These are phyloP conservation scores for Sclerotinia sclerotiorum DNA, from an alignment of 2,329 filamentous ascomycete genomes.

Conservation along the genomic window DNA sequence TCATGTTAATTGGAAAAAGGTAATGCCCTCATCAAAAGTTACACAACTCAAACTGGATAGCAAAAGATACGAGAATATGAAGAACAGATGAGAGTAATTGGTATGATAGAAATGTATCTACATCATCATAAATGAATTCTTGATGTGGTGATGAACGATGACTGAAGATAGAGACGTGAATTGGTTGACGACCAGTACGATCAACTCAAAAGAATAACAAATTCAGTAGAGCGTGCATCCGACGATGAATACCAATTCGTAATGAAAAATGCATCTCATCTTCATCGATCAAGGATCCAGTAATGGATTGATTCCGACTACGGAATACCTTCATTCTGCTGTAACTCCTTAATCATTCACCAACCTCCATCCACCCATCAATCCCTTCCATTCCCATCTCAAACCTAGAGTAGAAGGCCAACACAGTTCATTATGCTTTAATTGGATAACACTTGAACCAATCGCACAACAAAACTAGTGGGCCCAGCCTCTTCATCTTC, in stretches of 20 bases:
- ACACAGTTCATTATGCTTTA: background rate
- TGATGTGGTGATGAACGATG: background rate
- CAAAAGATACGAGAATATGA: conserved; percentile 2
- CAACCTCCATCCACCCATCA: background rate
- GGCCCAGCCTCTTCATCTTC: background rate
- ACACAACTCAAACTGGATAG: background rate
- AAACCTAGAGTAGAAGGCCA: conserved; percentile 8
- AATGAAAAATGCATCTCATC: conserved; percentile 13
- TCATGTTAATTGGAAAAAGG: conserved; percentile 3
- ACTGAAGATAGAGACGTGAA: background rate
- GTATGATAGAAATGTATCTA: background rate
- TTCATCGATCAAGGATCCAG: conserved; percentile 7
- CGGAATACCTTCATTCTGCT: conserved; percentile 13
- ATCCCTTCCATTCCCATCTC: background rate
- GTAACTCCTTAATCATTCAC: background rate
- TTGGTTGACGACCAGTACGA: background rate
- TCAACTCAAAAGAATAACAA: conserved; percentile 7
- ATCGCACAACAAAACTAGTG: background rate
- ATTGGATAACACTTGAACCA: conserved; percentile 21
- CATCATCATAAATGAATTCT: background rate
- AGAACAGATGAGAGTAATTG: background rate
- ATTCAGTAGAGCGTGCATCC: conserved; percentile 2
- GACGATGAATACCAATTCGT: conserved; percentile 3
- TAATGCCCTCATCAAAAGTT: conserved; percentile 13
- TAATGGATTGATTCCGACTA: conserved; percentile 13